phyloP scores from a whole-genome alignment of 164 flowering plant species.

The Protea cynaroides region DNA sequence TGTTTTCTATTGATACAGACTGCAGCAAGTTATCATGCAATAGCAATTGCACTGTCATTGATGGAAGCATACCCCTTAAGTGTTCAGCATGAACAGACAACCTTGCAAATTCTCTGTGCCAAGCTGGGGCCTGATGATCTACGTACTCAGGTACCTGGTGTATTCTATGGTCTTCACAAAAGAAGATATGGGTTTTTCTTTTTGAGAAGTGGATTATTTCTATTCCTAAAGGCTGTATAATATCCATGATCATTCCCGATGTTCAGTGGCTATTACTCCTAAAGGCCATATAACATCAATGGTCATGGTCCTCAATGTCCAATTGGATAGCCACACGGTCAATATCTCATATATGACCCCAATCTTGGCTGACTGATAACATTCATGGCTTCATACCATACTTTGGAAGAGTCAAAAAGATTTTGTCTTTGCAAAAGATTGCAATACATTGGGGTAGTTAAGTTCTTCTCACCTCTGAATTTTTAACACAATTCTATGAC shows the following conservation, averaged over 20 bases:
- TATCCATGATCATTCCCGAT: too few species aligned
- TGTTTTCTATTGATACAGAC: constrained; percentile 47
- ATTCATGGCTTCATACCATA: neutral
- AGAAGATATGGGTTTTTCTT: neutral
- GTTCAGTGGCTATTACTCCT: neutral
- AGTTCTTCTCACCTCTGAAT: neutral
- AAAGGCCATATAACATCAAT: neutral
- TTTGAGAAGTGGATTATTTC: neutral
- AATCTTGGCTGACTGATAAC: neutral
- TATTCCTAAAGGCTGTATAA: too few species aligned
- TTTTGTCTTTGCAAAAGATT: neutral
- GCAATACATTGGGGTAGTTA: neutral
- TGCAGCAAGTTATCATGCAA: constrained; percentile 99
- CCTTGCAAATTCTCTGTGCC: constrained; percentile 82
- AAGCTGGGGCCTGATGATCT: constrained; percentile 55
- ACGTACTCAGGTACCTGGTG: constrained; percentile 27
- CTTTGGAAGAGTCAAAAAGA: neutral
- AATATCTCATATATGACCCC: neutral
- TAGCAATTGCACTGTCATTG: constrained; percentile 98
- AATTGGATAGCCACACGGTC: neutral
- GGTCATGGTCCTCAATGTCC: neutral
- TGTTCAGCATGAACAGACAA: constrained; percentile 98
- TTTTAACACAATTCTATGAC: neutral
- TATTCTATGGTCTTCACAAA: neutral
- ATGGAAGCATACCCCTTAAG: constrained; percentile 99